Evolutionary conservation across 768 basidiomycete species (phyloP), one percentile per base, ranked within the genome.

Genomic region (Podaxis sp.): DNA sequence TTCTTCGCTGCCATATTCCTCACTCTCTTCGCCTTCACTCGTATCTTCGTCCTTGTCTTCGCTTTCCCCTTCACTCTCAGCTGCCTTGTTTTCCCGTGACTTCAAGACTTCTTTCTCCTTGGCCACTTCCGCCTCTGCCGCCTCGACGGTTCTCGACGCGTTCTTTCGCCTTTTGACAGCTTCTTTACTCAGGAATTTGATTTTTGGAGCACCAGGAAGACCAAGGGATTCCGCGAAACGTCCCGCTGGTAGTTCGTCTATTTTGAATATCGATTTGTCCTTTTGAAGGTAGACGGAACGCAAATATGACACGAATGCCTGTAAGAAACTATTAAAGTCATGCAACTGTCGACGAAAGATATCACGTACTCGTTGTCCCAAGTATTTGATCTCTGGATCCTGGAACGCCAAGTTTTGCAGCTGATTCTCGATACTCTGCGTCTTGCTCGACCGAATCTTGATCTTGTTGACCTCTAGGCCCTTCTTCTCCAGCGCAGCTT

Each of bases 261-360:
- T 74, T 68, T 93, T 92, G 81, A 98, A 99, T 63, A 96, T 85
- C 0, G 86, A 77, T 70, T 98, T 99, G 77, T 98, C 89, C 70
- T 93, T 96, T 64, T 98, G 96, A 18, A 98, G 78, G 70, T 97
- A 81, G 23, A 99, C 77, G 3, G 96, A 97, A 14, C 93, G 91
- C 64, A 98, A 77, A 71, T 99, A 99, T 13, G 95, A 96, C 7
- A 98, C 89, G 69, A 98, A 96, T 1, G 95, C 92, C 94, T 98
- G 69, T 4, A 47, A 28, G 32, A 5, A 44, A 11, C 23, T 47
- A 16, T 57, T 59, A 61, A 58, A 36, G 53, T 48, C n/a, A 11
- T 11, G 18, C 1, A 48, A 25, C 3, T 11, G 13, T 9, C 7
- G 7, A 25, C 10, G 9, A 16, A 23, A 11, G 25, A 27, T 23